Base-by-base conservation (phyloP, 768 basidiomycete genomes). In the Lentinus brumalis region DNA sequence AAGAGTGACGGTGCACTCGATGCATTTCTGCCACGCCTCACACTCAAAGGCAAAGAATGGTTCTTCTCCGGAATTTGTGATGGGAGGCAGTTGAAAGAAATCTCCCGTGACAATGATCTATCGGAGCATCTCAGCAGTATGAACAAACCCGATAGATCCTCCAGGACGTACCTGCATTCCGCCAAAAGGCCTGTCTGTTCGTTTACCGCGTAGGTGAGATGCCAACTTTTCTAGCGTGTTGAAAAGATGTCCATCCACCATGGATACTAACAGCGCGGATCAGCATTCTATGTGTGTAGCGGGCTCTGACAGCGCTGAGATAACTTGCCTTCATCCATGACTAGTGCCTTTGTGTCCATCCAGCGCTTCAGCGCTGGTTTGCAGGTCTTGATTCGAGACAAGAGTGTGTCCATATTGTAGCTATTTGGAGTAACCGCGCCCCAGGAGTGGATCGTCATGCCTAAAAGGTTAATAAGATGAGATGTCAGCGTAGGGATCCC, bases 1-100 rank as follows among this genome's bases (percentile, higher is more conserved):
- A 3, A 93, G 77, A 53, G 82, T 87, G 59, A 91, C 80, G 1
- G 84, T 89, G 52, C 78, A 74, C 50, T 84, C 78, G 50, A 86
- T 76, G 61, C 85, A 83, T 18, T 77, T 71, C 50, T 80, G 76
- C 86, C 86, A 87, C 26, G 75, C 73, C 44, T 78, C 73, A 16
- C 86, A 84, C 66, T 91, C 86, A 67, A 90, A 91, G 0, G 84
- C 85, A 63, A 90, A 90, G 63, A 82, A 82, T 1, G 81, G 79
- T 7, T 69, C 64, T 49, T 66, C 54, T 3, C 73, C 69, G 21
- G 75, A 73, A 62, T 83, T 83, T 5, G 78, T 78, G 9, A 86
- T 81, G 0, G 86, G 86, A 1, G 86, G 86, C 1, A 87, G 75
- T 67, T 87, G 85, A 69, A 86, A 87, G 74, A 86, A 86, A 66